A percentile compares a stretch with the other conserved stretches of the same genome.
Conservation (phyloP, 371 early-diverging fungal species). For the Haplosporangium sp. region DNA sequence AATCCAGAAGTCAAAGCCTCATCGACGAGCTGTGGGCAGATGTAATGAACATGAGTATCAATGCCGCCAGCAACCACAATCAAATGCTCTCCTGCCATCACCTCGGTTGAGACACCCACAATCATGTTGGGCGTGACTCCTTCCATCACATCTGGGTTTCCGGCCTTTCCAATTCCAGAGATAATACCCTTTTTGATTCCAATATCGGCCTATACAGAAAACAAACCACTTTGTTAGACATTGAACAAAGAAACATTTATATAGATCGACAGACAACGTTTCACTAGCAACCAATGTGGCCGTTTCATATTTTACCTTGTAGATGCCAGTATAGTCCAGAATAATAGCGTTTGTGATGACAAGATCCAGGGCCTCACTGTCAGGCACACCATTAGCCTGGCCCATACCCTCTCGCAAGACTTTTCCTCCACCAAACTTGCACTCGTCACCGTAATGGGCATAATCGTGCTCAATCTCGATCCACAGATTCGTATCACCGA, state of each 20-base stretch:
- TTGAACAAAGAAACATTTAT: too few species aligned
- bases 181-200: slow-evolving; percentile 89
- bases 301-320: slow-evolving; percentile 67
- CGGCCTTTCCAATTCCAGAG: slow-evolving; percentile 93
- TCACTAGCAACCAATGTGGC: too few species aligned
- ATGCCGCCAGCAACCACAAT: slow-evolving; percentile 94
- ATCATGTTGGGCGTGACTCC: slow-evolving; percentile 90
- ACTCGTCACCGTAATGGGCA: slow-evolving; percentile 92
- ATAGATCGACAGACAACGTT: too few species aligned
- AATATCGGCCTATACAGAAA: slow-evolving; percentile 78
- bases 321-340: slow-evolving; percentile 93
- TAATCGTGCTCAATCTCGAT: slow-evolving; percentile 90
- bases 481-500: slow-evolving; percentile 88
- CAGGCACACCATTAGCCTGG: slow-evolving; percentile 71
- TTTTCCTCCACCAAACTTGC: slow-evolving; percentile 88
- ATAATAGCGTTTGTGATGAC: slow-evolving; percentile 94
- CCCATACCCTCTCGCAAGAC: slow-evolving; percentile 96
- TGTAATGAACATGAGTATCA: slow-evolving; percentile 92
- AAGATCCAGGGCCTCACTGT: slow-evolving; percentile 82
- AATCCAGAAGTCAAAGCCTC: slow-evolving; percentile 88
- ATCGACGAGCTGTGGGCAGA: slow-evolving; percentile 87
- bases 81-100: slow-evolving; percentile 88
- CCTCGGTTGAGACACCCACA: slow-evolving; percentile 90
- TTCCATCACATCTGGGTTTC: slow-evolving; percentile 97
- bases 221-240: not conserved